Evolutionary conservation across 345 rosid genomes (phyloP), one percentile per base, ranked within the genome.

Genomic region (Odontarrhena argentea): DNA sequence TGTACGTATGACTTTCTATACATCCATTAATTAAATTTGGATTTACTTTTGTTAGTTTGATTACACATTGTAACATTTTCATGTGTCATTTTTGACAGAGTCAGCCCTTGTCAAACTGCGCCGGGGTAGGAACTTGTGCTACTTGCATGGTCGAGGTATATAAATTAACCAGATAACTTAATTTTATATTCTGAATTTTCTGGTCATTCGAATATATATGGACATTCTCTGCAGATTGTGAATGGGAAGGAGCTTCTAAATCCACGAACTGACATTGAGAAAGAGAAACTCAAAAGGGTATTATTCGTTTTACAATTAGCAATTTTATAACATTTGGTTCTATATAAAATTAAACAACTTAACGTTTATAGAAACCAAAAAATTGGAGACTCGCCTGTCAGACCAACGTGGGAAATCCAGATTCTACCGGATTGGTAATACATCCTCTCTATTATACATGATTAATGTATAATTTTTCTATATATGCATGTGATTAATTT

Each of bases 341-440:
- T 18, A 18, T 18, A 32, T 1, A 47, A 11, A 26, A 13, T 35
- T 40, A 48, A 32, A 12, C 12, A 15, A 50, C 4, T 52, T 46
- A 11, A 8, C 10, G 5, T 55, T 46, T 3, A 60, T 42, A 89
- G 98, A 86, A 87, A 76, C 96, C 96, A 5, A 92, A 85, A 74
- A 86, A 83, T 22, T 89, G 87, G 89, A 87, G 98, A 73, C 81
- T 87, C 18, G 98, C 98, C n/a, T 92, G 96, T 68, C 98, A 92
- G 76, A 87, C 92, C 14, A 78, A 74, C 13, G 98, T 89, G 42
- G 96, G 96, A 7, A 69, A 64, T 61, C 85, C 87, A 63, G 91
- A 87, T 42, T 92, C 96, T 11, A 83, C 66, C 4, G 98, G 98
- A 28, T 44, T 85, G 91, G 98, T 88, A 62, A 57, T 35, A 63